Evolutionary conservation across 2,329 filamentous ascomycete species (phyloP).

Genomic region (Hortaea werneckii): DNA sequence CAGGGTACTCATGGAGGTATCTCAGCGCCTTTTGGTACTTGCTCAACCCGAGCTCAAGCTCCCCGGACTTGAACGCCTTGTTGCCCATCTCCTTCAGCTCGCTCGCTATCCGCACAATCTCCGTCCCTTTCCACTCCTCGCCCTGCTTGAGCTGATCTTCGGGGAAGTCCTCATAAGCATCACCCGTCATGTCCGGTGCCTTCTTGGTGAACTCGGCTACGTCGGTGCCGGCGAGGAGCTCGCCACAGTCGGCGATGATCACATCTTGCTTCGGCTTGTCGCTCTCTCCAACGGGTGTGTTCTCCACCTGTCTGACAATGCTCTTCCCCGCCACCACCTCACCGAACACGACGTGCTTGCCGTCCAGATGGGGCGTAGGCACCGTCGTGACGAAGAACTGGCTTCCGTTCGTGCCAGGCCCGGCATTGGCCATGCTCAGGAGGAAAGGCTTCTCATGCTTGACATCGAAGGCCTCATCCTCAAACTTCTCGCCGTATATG

Average conservation of each 20-base stretch:
- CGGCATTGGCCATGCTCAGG: conserved; percentile 95
- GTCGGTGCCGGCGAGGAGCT: conserved; percentile 61
- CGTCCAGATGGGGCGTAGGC: conserved; percentile 84
- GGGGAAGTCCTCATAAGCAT: conserved; percentile 91
- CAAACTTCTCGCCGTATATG: conserved; percentile 95
- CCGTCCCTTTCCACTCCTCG: conserved; percentile 53
- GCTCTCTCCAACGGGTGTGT: conserved; percentile 58
- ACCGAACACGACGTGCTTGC: conserved; percentile 96
- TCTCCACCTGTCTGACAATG: conserved; percentile 81
- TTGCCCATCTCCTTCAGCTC: conserved; percentile 90
- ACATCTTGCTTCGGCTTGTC: conserved; percentile 72
- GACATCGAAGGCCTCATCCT: conserved; percentile 86
- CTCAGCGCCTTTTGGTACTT: conserved; percentile 93
- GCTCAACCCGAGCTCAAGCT: conserved; percentile 60
- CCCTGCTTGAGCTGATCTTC: conserved; percentile 57
- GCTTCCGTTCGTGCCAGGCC: conserved; percentile 86
- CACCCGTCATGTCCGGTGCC: conserved; percentile 68
- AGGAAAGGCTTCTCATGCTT: conserved; percentile 92
- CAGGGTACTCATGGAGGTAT: conserved; percentile 78
- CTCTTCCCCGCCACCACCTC: conserved; percentile 90
- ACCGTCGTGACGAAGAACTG: conserved; percentile 99
- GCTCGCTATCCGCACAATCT: conserved; percentile 66
- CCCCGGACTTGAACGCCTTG: conserved; percentile 74
- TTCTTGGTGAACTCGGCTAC: conserved; percentile 58
- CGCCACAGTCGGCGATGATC: conserved; percentile 70